Percentiles rank a stretch among this genome's conserved stretches.
Evolutionary conservation across 345 rosid genomes (phyloP).

Genomic region (Microcos paniculata): DNA sequence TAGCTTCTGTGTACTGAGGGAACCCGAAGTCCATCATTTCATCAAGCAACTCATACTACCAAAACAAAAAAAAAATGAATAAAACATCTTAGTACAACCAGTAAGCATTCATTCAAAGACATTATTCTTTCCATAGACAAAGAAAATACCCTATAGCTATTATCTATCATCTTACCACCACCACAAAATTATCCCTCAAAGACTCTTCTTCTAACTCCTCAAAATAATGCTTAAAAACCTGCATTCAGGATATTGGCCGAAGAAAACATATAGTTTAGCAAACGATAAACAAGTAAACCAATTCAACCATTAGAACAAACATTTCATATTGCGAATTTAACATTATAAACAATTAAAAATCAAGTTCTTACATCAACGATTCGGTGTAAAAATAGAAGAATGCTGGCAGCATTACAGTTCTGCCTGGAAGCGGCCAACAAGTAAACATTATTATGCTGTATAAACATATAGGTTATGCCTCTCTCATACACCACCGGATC

Average conservation of each 20-base stretch:
- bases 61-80: conserved; percentile 8
- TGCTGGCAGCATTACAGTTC: conserved; percentile 76
- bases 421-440: conserved; percentile 66
- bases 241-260: too few species aligned
- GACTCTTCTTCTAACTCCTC: conserved; percentile 85
- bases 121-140: background rate
- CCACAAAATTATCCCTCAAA: conserved; percentile 75
- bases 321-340: background rate
- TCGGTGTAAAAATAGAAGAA: conserved; percentile 61
- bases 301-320: background rate
- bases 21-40: conserved; percentile 90
- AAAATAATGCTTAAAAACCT: conserved; percentile 83
- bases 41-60: conserved; percentile 83
- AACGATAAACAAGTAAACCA: background rate
- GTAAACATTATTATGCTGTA: conserved; percentile 71
- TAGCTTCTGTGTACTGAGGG: conserved; percentile 82
- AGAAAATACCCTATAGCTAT: background rate
- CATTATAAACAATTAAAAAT: background rate
- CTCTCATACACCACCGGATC: conserved; percentile 77
- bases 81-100: background rate
- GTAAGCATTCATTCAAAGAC: background rate
- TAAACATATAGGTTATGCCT: conserved; percentile 67
- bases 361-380: conserved; percentile 51
- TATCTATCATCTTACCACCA: conserved; percentile 50
- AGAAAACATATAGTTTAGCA: background rate